A percentile compares a stretch with the other conserved stretches of the same genome.
Evolutionary conservation across 768 basidiomycete genomes (phyloP).

Genomic region (Suillus decipiens): DNA sequence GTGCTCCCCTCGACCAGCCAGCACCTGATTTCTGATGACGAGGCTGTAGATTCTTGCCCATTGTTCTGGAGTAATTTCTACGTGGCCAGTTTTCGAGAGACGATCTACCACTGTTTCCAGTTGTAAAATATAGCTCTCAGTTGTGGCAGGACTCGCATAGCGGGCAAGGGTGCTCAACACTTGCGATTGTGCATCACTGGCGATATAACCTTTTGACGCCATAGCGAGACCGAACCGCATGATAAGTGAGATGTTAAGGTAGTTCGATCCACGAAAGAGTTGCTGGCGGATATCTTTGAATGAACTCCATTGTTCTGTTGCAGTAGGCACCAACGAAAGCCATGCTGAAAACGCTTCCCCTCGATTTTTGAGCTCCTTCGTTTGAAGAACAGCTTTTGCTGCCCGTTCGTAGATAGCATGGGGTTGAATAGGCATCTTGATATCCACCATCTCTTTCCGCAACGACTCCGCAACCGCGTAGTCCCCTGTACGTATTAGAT

Average conservation of each 20-base stretch:
- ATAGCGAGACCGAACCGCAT: conserved; percentile 44
- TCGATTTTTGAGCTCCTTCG: conserved; percentile 19
- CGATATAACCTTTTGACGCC: conserved; percentile 48
- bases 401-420: conserved; percentile 39
- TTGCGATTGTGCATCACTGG: conserved; percentile 20
- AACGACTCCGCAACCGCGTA: conserved; percentile 36
- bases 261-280: conserved; percentile 31
- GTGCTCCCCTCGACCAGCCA: conserved; percentile 37
- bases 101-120: conserved; percentile 22
- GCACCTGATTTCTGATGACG: conserved; percentile 44
- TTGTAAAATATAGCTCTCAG: conserved; percentile 40
- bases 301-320: conserved; percentile 17
- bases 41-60: conserved; percentile 31
- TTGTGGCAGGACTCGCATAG: conserved; percentile 38
- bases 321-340: conserved; percentile 45
- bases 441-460: conserved; percentile 40
- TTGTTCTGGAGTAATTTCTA: conserved; percentile 7
- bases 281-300: conserved; percentile 35
- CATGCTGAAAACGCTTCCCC: conserved; percentile 38
- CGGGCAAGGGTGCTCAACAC: conserved; percentile 44
- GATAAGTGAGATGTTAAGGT: conserved; percentile 38
- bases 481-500: conserved; percentile 24
- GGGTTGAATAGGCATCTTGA: conserved; percentile 39
- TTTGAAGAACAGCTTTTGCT: conserved; percentile 23
- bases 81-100: conserved; percentile 10